Evolutionary conservation across 192 early-diverging fungal genomes (phyloP), one percentile per base, ranked within the genome.

Genomic region (Mortierella antarctica): DNA sequence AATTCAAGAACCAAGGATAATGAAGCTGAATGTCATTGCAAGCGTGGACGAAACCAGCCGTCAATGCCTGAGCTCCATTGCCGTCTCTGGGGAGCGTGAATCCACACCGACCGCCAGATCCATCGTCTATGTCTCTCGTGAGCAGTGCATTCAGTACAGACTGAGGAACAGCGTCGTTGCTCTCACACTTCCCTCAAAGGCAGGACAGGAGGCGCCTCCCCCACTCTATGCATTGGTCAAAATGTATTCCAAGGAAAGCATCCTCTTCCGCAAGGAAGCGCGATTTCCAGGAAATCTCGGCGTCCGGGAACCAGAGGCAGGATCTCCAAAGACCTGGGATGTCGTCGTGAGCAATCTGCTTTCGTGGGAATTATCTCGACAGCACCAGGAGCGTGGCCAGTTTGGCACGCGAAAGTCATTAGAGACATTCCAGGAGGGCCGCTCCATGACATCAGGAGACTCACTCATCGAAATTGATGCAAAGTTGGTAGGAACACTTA

Each of bases 161-260:
- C 68, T 83, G 1, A 52, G 73, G 48, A 76, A 76, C 55, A 15
- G 68, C 1, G 54, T 76, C n/a, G 68, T 74, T 18, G 73, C 82
- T 17, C 81, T 82, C 10, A 60, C 57, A 4, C n/a, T 80, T 46
- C 50, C 64, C 14, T 48, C 11, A 54, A n/a, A 21, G 8, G 31
- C 6, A 44, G 11, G 46, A 46, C 0, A n/a, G 4, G 13, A 63
- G 1, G 23, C 63, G 9, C 2, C 10, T 18, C 6, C 57, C 11
- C 40, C 50, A 11, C 4, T 80, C 23, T 71, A 80, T 23, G 70
- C 77, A 48, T 68, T 56, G 4, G 60, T 80, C 18, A 71, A 68
- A 40, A 44, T 72, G 14, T 80, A 80, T 61, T 80, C 77, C 15
- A 63, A 72, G 11, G 65, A 80, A 48, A 80, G 77, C 13, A 23